These are phyloP conservation scores for Monosporozyma servazzii DNA, from an alignment of 805 yeast species.

Conservation along the genomic window DNA sequence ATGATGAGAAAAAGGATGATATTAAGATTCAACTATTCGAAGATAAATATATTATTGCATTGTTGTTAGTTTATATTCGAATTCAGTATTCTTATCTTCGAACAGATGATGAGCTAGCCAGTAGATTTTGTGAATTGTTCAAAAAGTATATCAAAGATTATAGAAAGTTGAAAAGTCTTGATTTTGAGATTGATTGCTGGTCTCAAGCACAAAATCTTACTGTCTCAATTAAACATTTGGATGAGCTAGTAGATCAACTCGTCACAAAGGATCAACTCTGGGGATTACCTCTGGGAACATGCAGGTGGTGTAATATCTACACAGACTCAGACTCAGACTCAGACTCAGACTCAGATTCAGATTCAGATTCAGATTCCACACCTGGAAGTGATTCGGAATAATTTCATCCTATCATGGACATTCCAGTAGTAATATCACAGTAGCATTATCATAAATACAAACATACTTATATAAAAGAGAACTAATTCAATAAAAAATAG, in stretches of 20 bases:
- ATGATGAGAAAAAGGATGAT: constrained; percentile 34
- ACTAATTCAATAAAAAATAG: neutral
- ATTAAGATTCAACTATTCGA: constrained; percentile 32
- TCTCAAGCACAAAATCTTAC: constrained; percentile 14
- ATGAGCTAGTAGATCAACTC: constrained; percentile 62
- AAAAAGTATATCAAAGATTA: constrained; percentile 55
- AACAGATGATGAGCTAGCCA: constrained; percentile 35
- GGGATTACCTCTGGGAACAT: constrained; percentile 70
- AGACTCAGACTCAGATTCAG: constrained; percentile 9
- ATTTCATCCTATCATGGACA: neutral
- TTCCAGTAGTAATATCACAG: neutral
- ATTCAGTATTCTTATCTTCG: constrained; percentile 26
- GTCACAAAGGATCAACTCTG: constrained; percentile 50
- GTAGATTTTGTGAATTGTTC: constrained; percentile 40
- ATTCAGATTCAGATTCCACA: neutral
- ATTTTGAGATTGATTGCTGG: constrained; percentile 32
- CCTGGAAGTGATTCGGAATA: neutral
- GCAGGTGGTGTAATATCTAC: constrained; percentile 26
- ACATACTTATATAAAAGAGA: neutral
- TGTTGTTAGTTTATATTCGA: constrained; percentile 59
- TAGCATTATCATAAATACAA: neutral
- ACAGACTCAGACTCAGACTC: constrained; percentile 19
- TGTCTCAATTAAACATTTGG: constrained; percentile 43
- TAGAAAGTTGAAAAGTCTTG: constrained; percentile 50
- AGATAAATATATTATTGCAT: constrained; percentile 41